A percentile compares a stretch with the other conserved stretches of the same genome.
Evolutionary conservation across 1,139 yeast genomes (phyloP).

Genomic region (Debaryomyces sp.): DNA sequence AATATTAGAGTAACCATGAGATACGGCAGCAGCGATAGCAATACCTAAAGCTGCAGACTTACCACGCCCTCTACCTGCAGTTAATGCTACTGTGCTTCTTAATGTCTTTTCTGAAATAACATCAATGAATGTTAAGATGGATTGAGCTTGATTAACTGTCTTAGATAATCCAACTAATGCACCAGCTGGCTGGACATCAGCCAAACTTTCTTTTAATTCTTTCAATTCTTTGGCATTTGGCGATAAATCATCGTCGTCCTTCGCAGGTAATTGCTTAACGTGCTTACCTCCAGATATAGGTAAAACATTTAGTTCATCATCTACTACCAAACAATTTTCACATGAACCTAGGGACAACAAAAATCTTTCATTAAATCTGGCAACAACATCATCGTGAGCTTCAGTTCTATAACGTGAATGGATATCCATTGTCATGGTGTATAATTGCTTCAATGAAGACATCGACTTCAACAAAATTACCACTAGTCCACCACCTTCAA

Average conservation of each 20-base stretch:
- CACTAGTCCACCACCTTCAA: constrained; percentile 97
- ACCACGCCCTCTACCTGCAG: constrained; percentile 99
- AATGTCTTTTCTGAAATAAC: constrained; percentile 90
- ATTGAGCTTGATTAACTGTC: constrained; percentile 95
- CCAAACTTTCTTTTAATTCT: constrained; percentile 75
- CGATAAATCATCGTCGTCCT: constrained; percentile 63
- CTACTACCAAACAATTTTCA: constrained; percentile 87
- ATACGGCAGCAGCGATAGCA: constrained; percentile 95
- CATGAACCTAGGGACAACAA: constrained; percentile 84
- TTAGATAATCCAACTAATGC: constrained; percentile 76
- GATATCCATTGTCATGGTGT: constrained; percentile 97
- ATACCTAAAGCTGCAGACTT: constrained; percentile 98
- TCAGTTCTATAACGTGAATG: constrained; percentile 96
- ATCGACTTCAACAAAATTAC: constrained; percentile 87
- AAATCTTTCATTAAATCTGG: constrained; percentile 94
- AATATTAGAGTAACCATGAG: constrained; percentile 94
- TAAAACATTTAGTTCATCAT: constrained; percentile 91
- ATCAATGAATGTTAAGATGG: constrained; percentile 88
- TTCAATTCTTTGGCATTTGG: constrained; percentile 69
- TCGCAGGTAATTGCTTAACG: constrained; percentile 83
- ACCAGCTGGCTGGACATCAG: constrained; percentile 94
- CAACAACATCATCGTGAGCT: constrained; percentile 95
- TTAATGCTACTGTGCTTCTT: constrained; percentile 84
- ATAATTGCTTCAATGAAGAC: constrained; percentile 92
- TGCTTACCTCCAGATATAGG: constrained; percentile 95